A percentile compares a stretch with the other conserved stretches of the same genome.
These are phyloP conservation scores for Aspergillus persii DNA, from an alignment of 2,329 filamentous ascomycete species.

Conservation along the genomic window DNA sequence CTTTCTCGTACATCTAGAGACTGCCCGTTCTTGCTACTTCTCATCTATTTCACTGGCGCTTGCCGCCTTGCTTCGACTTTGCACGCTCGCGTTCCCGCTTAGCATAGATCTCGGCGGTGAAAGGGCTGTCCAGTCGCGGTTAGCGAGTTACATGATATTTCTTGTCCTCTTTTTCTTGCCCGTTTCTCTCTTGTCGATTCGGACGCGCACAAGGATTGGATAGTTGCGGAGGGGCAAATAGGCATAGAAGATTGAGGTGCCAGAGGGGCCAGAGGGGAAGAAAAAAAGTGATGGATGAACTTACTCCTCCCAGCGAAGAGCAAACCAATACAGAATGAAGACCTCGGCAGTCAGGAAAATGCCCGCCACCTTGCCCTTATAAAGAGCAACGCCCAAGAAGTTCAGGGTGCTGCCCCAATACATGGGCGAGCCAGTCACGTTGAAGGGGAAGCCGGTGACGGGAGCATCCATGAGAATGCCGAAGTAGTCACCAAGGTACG, in stretches of 20 bases:
- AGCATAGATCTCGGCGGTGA: slow-evolving; percentile 88
- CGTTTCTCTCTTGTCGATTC: background rate
- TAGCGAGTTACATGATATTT: slow-evolving; percentile 1
- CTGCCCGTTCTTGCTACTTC: background rate
- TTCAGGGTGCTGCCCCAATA: slow-evolving; percentile 92
- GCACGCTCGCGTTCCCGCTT: slow-evolving; percentile 56
- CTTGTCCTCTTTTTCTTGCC: background rate
- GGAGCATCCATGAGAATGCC: slow-evolving; percentile 95
- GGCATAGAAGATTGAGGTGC: background rate
- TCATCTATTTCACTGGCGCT: slow-evolving; percentile 32
- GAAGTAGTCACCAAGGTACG: slow-evolving; percentile 97
- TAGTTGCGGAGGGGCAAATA: background rate
- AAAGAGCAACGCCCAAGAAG: slow-evolving; percentile 83
- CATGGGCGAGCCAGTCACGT: slow-evolving; percentile 86
- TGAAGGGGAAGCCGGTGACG: slow-evolving; percentile 95
- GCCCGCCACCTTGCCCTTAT: slow-evolving; percentile 84
- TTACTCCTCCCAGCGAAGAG: slow-evolving; percentile 79
- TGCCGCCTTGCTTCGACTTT: slow-evolving; percentile 37
- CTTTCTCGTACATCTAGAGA: background rate
- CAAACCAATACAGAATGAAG: slow-evolving; percentile 73
- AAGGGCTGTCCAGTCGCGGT: slow-evolving; percentile 55
- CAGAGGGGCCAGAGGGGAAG: background rate
- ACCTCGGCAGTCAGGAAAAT: slow-evolving; percentile 74
- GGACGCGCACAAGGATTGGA: background rate
- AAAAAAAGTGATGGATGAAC: slow-evolving; percentile 22